A percentile compares a stretch with the other conserved stretches of the same genome.
phyloP scores from a whole-genome alignment of 2,329 filamentous ascomycete genomes.

The Herpotrichia juniperi region DNA sequence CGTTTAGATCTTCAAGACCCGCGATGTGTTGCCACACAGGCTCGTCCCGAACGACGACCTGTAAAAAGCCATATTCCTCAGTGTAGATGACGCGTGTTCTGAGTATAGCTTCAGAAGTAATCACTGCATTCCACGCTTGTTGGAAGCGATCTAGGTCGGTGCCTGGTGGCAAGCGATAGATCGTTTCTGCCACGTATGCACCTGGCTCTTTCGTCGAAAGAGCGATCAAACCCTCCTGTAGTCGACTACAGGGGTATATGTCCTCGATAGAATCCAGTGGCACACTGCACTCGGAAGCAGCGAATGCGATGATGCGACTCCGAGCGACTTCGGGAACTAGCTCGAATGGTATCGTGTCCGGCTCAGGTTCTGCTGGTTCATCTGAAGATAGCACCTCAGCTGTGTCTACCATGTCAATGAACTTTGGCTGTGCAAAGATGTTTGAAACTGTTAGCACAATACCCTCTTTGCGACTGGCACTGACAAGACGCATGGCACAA shows the following conservation, averaged over 20 bases:
- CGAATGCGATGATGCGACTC: constrained; percentile 28
- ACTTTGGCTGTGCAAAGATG: constrained; percentile 52
- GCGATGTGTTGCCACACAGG: constrained; percentile 25
- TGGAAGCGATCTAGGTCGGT: constrained; percentile 46
- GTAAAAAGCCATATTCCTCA: constrained; percentile 37
- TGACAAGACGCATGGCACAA: constrained; percentile 53
- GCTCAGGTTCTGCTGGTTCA: constrained; percentile 18
- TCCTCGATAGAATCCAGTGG: constrained; percentile 32
- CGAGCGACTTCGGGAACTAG: constrained; percentile 24
- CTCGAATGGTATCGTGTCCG: constrained; percentile 29
- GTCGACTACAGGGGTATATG: constrained; percentile 38
- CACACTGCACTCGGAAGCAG: constrained; percentile 35
- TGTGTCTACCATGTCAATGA: constrained; percentile 50
- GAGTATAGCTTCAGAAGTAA: constrained; percentile 52
- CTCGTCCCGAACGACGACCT: constrained; percentile 35
- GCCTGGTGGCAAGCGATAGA: constrained; percentile 45
- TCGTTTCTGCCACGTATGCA: constrained; percentile 44
- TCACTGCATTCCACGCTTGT: constrained; percentile 53
- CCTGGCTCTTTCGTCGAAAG: constrained; percentile 39
- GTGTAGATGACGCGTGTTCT: constrained; percentile 51
- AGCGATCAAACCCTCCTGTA: constrained; percentile 40
- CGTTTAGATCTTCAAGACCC: constrained; percentile 30
- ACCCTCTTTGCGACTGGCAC: constrained; percentile 46
- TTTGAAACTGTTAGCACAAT: constrained; percentile 50
- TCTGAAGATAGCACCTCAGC: constrained; percentile 27